Evolutionary conservation across 768 basidiomycete genomes (phyloP).

Genomic region (Collybia nuda): DNA sequence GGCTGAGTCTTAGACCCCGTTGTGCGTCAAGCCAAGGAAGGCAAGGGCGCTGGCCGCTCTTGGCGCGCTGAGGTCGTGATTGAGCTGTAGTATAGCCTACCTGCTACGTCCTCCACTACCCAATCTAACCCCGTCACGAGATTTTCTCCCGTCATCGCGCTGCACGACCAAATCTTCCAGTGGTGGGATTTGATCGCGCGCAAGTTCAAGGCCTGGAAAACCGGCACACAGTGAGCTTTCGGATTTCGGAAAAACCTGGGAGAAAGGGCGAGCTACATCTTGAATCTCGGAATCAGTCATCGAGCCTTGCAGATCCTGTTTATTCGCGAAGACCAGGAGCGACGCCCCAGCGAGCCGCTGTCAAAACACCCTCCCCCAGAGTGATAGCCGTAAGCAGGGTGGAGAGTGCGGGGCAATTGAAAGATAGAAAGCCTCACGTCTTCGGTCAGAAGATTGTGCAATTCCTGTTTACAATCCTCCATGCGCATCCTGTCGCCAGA

Average conservation of each 20-base stretch:
- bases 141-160: conserved; percentile 87
- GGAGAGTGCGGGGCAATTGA: conserved; percentile 4
- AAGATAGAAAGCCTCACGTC: conserved; percentile 61
- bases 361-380: conserved; percentile 15
- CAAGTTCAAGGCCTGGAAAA: conserved; percentile 73
- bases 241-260: conserved; percentile 11
- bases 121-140: conserved; percentile 86
- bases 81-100: conserved; percentile 82
- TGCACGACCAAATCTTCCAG: conserved; percentile 91
- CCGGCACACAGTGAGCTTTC: conserved; percentile 2
- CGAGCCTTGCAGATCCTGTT: conserved; percentile 91
- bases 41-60: not conserved
- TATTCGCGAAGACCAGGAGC: conserved; percentile 94
- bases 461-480: conserved; percentile 85
- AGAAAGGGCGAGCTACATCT: conserved; percentile 52
- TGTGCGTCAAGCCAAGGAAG: not conserved
- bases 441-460: conserved; percentile 84
- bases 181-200: conserved; percentile 81
- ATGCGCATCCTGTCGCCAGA: conserved; percentile 90
- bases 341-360: conserved; percentile 96
- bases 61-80: conserved; percentile 10
- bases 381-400: conserved; percentile 9
- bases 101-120: conserved; percentile 88
- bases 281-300: conserved; percentile 82
- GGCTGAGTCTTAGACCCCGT: not conserved